Conservation (phyloP, 2,329 filamentous ascomycete species). For the Fusarium redolens region DNA sequence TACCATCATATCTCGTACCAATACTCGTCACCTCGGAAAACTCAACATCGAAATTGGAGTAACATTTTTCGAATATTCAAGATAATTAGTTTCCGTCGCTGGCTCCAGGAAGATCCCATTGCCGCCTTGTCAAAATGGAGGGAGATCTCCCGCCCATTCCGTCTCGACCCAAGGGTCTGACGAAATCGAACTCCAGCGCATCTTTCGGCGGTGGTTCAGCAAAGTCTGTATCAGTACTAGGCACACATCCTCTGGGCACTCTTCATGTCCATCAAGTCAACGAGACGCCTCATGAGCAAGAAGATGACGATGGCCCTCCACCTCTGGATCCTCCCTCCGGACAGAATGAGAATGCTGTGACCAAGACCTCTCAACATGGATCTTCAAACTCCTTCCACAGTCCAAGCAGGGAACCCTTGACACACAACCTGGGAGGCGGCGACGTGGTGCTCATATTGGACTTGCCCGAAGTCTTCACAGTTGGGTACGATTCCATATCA, state of each 20-base stretch:
- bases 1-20: not conserved
- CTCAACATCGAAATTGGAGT: not conserved
- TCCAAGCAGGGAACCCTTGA: conserved; percentile 24
- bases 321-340: conserved; percentile 44
- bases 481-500: conserved; percentile 65
- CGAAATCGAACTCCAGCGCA: conserved; percentile 51
- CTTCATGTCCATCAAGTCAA: conserved; percentile 54
- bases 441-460: conserved; percentile 66
- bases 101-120: not conserved
- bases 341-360: not conserved
- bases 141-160: conserved; percentile 26
- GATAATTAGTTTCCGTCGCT: not conserved
- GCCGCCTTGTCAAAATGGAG: conserved; percentile 39
- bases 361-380: not conserved
- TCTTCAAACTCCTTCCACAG: conserved; percentile 9
- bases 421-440: conserved; percentile 52
- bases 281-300: conserved; percentile 26
- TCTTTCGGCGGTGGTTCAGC: conserved; percentile 45
- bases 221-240: conserved; percentile 53
- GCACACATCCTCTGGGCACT: conserved; percentile 56
- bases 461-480: conserved; percentile 61
- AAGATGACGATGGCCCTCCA: conserved; percentile 45
- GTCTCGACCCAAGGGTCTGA: conserved; percentile 43
- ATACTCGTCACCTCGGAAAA: not conserved
- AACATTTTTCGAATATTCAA: not conserved